Conservation (phyloP, 495 filamentous ascomycete genomes). For the Xylaria castorea region DNA sequence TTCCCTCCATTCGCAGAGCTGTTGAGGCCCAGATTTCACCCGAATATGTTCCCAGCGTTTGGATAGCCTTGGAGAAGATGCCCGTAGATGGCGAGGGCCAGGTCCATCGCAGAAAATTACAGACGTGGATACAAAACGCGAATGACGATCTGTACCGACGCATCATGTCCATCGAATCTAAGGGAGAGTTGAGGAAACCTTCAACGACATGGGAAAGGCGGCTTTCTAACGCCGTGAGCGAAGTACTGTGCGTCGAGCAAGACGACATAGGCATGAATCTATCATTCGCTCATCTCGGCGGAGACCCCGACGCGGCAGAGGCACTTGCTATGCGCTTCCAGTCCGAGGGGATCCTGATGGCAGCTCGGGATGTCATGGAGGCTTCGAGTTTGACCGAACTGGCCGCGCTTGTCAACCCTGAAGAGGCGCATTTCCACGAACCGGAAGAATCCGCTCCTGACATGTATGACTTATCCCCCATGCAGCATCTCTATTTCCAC, state of each 20-base stretch:
- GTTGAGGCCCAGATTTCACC: constrained; percentile 38
- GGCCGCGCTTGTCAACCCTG: constrained; percentile 38
- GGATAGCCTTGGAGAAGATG: constrained; percentile 54
- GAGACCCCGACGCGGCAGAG: constrained; percentile 50
- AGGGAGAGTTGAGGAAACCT: constrained; percentile 43
- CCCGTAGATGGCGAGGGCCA: constrained; percentile 48
- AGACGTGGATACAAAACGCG: constrained; percentile 58
- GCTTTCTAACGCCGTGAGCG: constrained; percentile 48
- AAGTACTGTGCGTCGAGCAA: constrained; percentile 44
- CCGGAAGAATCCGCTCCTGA: constrained; percentile 49
- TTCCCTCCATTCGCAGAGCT: constrained; percentile 42
- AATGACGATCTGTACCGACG: constrained; percentile 52
- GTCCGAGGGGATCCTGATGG: constrained; percentile 49
- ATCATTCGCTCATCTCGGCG: constrained; percentile 52
- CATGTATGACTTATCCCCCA: constrained; percentile 70
- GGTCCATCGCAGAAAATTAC: constrained; percentile 49
- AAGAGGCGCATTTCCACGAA: constrained; percentile 20
- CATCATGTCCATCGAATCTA: constrained; percentile 48
- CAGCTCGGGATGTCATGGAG: constrained; percentile 34
- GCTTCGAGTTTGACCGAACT: constrained; percentile 40
- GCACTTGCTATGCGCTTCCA: constrained; percentile 48
- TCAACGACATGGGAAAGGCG: constrained; percentile 46
- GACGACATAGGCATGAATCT: constrained; percentile 51
- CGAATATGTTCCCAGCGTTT: constrained; percentile 46
- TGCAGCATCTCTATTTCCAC: constrained; percentile 74